Evolutionary conservation across 2,329 filamentous ascomycete species (phyloP), one percentile per base, ranked within the genome.

Genomic region (Cercospora sp.): DNA sequence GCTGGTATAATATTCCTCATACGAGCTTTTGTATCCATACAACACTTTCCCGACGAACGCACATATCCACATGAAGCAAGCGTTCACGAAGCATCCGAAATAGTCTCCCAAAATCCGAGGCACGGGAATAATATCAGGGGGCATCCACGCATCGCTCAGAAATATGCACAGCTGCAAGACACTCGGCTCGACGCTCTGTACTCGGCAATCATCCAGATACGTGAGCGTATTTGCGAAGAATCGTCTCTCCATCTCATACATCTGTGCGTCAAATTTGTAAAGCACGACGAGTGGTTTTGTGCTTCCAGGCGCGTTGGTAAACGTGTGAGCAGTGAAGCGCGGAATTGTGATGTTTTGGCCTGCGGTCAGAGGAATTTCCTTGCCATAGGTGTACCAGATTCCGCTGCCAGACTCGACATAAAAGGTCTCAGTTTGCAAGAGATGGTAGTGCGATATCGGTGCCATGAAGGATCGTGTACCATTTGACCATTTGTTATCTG

Each of bases 361-460:
- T 13, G 63, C 64, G 28, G 32, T 32, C 7, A 70, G 66, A 16
- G 59, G 26, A 24, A 63, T 64, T n/a, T 57, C 49, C 49, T 70
- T 58, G 40, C 66, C 68, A 30, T 58, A 10, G 10, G 68, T 30
- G 37, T 71, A 68, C 66, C 69, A 72, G 18, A 68, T 53, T 4
- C 67, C 71, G 24, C 40, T 57, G n/a, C 71, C 69, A 12, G 61
- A 65, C 18, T 63, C 65, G 40, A 72, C 58, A 55, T 70, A 40
- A 63, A 72, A 72, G 16, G 59, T 61, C 30, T 71, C 71, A 16
- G 63, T 69, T 63, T 72, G 69, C 21, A 72, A 63, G 43, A 71
- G 65, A 37, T 72, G 71, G 51, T 62, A 68, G 43, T 72, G 69
- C 12, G 67, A 43, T 4, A 67, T 28, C 5, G 71, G 67, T 10